Base-by-base conservation (phyloP, 139 green algal species). In the Coccomyxa sp. region DNA sequence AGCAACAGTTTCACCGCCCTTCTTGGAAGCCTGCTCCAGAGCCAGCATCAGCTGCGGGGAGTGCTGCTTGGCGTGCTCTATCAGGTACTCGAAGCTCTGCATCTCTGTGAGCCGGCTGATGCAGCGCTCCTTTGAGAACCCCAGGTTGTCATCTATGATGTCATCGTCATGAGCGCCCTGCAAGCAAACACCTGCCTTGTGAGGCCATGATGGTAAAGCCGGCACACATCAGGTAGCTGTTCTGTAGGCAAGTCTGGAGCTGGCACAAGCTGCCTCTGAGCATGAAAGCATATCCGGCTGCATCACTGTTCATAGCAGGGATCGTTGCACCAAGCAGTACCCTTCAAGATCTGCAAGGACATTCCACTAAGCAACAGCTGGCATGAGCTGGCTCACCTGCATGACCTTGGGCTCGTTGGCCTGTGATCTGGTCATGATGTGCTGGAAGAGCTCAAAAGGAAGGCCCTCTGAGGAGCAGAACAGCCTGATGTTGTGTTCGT, bases 51-150 rank as follows among this genome's bases (percentile, higher is more conserved):
- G 86, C 35, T 92, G 71, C 0, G 93, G 93, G n/a, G 88, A 89
- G 69, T 95, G 88, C 75, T 82, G 44, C 79, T 90, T 78, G 5
- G 94, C 91, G 78, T 97, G 91, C n/a, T 82, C 85, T 10, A 88
- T 55, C 68, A 94, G 78, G 78, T 97, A 97, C 83, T 96, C 91
- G 10, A 89, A 69, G 71, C 77, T 88, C 84, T 95, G 89, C 95
- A 99, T 99, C 87, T 99, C 95, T 8, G 85, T 94, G 74, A 99
- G 85, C 12, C 95, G 87, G 80, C 84, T 94, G 55, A 98, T 89
- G 58, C 91, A 94, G 80, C 95, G 91, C 54, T 97, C 93, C 83
- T 98, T 98, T 18, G 92, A 81, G 87, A 99, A 99, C 0, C 90
- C 93, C 33, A 98, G 85, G 77, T 97, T 95, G 85, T 97, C 94